These are phyloP conservation scores for Curvularia lunata DNA, from an alignment of 2,329 filamentous ascomycete genomes.

Conservation along the genomic window DNA sequence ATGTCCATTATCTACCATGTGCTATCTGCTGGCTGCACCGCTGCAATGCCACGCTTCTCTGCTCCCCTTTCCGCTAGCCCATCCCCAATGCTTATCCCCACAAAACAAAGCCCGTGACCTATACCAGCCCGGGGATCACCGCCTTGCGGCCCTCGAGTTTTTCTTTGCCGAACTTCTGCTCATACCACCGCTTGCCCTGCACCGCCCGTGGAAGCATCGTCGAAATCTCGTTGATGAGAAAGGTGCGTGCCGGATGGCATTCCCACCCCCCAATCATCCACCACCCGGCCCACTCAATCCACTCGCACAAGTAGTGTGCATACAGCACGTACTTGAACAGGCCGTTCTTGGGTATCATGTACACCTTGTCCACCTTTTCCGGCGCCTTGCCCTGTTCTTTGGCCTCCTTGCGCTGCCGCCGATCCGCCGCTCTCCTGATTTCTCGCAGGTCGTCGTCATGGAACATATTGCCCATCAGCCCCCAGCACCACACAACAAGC, in stretches of 20 bases:
- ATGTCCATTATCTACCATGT: no score
- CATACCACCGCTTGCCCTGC: conserved; percentile 84
- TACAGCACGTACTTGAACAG: conserved; percentile 84
- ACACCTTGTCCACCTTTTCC: conserved; percentile 75
- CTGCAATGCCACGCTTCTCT: not conserved
- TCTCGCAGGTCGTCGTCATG: conserved; percentile 90
- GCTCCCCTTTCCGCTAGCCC: no score
- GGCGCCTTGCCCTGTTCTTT: conserved; percentile 54
- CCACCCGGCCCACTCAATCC: conserved; percentile 94
- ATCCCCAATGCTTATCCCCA: not conserved
- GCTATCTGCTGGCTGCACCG: no score
- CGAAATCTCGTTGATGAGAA: conserved; percentile 84
- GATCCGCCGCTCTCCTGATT: conserved; percentile 74
- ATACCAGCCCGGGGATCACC: conserved; percentile 67
- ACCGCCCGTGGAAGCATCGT: conserved; percentile 89
- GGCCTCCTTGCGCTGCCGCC: conserved; percentile 61
- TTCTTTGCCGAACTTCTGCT: conserved; percentile 83
- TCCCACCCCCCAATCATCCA: conserved; percentile 72
- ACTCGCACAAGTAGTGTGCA: conserved; percentile 95
- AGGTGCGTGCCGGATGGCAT: conserved; percentile 77
- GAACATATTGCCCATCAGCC: conserved; percentile 80
- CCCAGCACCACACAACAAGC: conserved; percentile 75
- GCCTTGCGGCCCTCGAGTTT: conserved; percentile 77
- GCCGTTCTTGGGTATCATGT: conserved; percentile 83
- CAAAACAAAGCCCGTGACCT: conserved; percentile 3